phyloP scores from a whole-genome alignment of 2,329 filamentous ascomycete genomes.

The Exophiala calicioides region DNA sequence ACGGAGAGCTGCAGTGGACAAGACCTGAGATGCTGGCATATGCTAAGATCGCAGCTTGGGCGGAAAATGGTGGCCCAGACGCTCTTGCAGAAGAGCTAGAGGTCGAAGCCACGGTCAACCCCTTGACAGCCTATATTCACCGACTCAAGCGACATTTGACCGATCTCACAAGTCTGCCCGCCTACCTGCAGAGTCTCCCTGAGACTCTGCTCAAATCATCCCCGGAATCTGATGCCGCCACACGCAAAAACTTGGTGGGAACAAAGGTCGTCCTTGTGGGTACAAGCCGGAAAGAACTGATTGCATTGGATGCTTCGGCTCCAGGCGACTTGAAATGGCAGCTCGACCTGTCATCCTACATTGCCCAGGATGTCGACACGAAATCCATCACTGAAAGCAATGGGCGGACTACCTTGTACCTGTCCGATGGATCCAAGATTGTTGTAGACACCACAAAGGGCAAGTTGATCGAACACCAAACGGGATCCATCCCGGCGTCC shows the following conservation, averaged over 20 bases:
- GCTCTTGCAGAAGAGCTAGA: constrained; percentile 78
- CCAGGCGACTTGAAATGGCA: constrained; percentile 77
- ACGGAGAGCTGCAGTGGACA: constrained; percentile 77
- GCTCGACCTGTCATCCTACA: constrained; percentile 59
- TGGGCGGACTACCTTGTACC: constrained; percentile 60
- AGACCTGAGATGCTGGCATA: constrained; percentile 80
- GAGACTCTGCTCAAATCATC: constrained; percentile 56
- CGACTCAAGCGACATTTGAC: constrained; percentile 77
- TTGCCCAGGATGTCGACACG: constrained; percentile 59
- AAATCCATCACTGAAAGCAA: constrained; percentile 67
- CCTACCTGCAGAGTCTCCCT: constrained; percentile 70
- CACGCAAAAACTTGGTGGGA: constrained; percentile 78
- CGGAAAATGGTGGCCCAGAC: constrained; percentile 72
- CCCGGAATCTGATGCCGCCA: constrained; percentile 14
- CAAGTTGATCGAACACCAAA: constrained; percentile 37
- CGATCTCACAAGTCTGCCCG: constrained; percentile 75
- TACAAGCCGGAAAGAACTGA: constrained; percentile 75
- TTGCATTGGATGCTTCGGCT: constrained; percentile 75
- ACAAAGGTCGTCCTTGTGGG: constrained; percentile 81
- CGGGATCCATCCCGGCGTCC: constrained; percentile 22
- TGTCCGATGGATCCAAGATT: constrained; percentile 63
- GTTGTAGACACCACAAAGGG: constrained; percentile 50
- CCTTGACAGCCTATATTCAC: constrained; percentile 80
- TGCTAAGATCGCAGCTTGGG: constrained; percentile 76
- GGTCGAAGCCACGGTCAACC: constrained; percentile 80